Conservation (phyloP, 139 green algal species). For the Tetradesmus obliquus region DNA sequence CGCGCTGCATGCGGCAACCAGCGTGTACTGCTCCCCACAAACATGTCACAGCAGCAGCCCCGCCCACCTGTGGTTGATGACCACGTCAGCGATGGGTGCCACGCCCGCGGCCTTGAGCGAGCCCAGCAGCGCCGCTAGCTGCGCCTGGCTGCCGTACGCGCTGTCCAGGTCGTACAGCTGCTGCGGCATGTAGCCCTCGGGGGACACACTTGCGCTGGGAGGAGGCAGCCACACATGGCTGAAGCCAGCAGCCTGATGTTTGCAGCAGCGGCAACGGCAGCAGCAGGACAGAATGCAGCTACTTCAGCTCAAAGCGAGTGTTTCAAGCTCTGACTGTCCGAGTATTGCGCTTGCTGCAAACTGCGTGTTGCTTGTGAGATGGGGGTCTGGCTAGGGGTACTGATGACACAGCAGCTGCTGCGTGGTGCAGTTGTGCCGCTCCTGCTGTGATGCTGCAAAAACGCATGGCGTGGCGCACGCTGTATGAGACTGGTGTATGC, state of each 20-base stretch:
- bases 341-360: background rate
- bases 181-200: slow-evolving; percentile 80
- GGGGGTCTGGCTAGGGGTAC: background rate
- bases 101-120: slow-evolving; percentile 68
- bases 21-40: background rate
- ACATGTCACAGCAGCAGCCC: background rate
- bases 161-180: slow-evolving; percentile 88
- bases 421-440: background rate
- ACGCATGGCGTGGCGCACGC: background rate
- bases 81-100: slow-evolving; percentile 83
- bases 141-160: slow-evolving; percentile 78
- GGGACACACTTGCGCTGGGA: slow-evolving; percentile 78
- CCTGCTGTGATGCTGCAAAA: background rate
- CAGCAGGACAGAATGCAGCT: background rate
- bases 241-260: slow-evolving; percentile 53
- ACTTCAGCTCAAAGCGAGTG: too few relatives aligned
- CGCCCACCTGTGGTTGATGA: slow-evolving; percentile 92
- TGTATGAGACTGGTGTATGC: background rate
- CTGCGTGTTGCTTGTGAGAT: background rate
- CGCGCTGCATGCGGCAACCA: background rate
- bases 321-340: too few relatives aligned
- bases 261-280: background rate
- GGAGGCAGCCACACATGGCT: slow-evolving; percentile 90
- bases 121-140: slow-evolving; percentile 69
- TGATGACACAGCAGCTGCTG: background rate